Conservation (phyloP, 108 stramenopile species). For the Aureococcus anophagefferens region DNA sequence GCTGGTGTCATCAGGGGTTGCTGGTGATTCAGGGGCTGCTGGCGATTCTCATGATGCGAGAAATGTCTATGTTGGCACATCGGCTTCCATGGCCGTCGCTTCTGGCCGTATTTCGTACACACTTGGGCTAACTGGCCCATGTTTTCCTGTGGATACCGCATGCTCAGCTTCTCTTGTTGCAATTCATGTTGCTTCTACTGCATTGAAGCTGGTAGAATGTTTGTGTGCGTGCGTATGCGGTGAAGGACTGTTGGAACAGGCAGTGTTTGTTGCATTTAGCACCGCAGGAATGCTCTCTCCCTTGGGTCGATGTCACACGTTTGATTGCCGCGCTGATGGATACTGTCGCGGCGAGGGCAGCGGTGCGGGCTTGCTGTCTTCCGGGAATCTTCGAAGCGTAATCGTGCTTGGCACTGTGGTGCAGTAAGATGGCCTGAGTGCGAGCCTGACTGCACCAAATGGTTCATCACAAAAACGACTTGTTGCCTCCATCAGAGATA, state of each 20-base stretch:
- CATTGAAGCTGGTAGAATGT: constrained; percentile 21
- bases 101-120: constrained; percentile 34
- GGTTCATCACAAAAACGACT: constrained; percentile 32
- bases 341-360: constrained; percentile 14
- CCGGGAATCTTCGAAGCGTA: too few relatives aligned
- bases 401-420: constrained; percentile 8
- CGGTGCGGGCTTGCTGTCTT: too few relatives aligned
- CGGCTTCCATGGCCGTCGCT: constrained; percentile 19
- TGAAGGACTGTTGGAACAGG: constrained; percentile 28
- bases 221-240: constrained; percentile 22
- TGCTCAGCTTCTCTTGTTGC: constrained; percentile 46
- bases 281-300: constrained; percentile 31
- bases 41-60: too few relatives aligned
- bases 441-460: constrained; percentile 40
- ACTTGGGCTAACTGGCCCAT: constrained; percentile 33
- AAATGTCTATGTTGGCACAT: constrained; percentile 10
- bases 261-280: constrained; percentile 26
- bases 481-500: constrained; percentile 10
- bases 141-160: constrained; percentile 36
- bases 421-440: constrained; percentile 37
- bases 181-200: constrained; percentile 20
- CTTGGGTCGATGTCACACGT: constrained; percentile 30
- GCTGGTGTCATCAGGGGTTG: too few relatives aligned
- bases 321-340: constrained; percentile 7
- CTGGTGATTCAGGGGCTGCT: too few relatives aligned